These are phyloP conservation scores for Begonia fuchsioides DNA, from an alignment of 306 rosid genomes.

Conservation along the genomic window DNA sequence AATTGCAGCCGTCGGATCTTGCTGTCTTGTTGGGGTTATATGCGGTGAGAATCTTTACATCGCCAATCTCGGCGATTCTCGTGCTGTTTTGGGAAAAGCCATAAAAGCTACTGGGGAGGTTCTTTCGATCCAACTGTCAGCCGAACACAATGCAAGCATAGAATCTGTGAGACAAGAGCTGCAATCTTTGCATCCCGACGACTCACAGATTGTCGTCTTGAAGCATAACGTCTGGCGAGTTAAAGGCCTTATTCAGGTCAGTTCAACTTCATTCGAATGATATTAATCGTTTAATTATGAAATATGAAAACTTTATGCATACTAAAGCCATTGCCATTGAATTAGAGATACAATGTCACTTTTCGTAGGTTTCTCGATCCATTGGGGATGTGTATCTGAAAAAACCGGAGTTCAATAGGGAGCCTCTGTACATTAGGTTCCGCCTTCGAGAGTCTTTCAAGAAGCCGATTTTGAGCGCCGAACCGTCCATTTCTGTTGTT, in stretches of 20 bases:
- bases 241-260: slow-evolving; percentile 89
- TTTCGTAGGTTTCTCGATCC: slow-evolving; percentile 80
- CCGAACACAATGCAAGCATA: slow-evolving; percentile 77
- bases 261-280: no score
- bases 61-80: slow-evolving; percentile 95
- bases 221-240: slow-evolving; percentile 98
- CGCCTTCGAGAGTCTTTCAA: slow-evolving; percentile 62
- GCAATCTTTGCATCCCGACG: slow-evolving; percentile 87
- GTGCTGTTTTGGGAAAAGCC: slow-evolving; percentile 76
- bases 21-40: slow-evolving; percentile 76
- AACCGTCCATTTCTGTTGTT: slow-evolving; percentile 57
- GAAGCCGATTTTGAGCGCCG: slow-evolving; percentile 72
- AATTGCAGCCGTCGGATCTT: slow-evolving; percentile 91
- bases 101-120: slow-evolving; percentile 75
- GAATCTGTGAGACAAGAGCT: slow-evolving; percentile 89
- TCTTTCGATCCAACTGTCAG: slow-evolving; percentile 60
- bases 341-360: no score
- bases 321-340: no score
- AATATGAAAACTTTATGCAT: no score
- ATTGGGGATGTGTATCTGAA: slow-evolving; percentile 74
- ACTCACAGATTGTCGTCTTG: slow-evolving; percentile 59
- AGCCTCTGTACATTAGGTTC: slow-evolving; percentile 60
- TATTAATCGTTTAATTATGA: no score
- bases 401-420: slow-evolving; percentile 70
- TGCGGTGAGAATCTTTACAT: slow-evolving; percentile 64